phyloP scores from a whole-genome alignment of 306 rosid species.

The Lotus japonicus region DNA sequence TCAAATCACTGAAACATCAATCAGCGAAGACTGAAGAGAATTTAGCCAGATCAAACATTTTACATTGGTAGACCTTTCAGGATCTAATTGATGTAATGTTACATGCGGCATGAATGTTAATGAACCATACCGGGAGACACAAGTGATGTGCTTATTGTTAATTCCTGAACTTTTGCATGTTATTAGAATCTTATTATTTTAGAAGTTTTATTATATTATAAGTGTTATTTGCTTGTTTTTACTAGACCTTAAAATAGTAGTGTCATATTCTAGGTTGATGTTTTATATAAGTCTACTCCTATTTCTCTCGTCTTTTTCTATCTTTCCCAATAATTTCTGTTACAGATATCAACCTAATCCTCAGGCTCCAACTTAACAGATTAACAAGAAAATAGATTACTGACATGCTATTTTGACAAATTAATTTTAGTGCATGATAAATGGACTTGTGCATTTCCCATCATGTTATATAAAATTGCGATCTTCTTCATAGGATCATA shows the following conservation, averaged over 20 bases:
- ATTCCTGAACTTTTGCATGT: neutral
- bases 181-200: constrained; percentile 3
- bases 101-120: neutral
- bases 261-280: neutral
- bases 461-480: neutral
- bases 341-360: neutral
- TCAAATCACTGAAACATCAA: constrained; percentile 1
- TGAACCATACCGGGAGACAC: neutral
- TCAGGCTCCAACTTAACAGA: neutral
- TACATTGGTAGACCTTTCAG: constrained; percentile 5
- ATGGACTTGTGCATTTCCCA: neutral
- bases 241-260: neutral
- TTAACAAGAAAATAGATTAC: neutral
- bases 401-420: neutral
- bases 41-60: constrained; percentile 5
- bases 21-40: neutral
- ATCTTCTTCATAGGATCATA: neutral
- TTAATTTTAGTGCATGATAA: neutral
- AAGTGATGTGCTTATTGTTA: neutral
- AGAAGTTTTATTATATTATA: neutral
- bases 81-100: neutral
- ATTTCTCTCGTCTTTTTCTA: neutral
- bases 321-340: neutral
- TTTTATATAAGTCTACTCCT: neutral
- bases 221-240: neutral